Evolutionary conservation across 345 rosid genomes (phyloP), one percentile per base, ranked within the genome.

Genomic region (Excoecaria cochinchinensis): DNA sequence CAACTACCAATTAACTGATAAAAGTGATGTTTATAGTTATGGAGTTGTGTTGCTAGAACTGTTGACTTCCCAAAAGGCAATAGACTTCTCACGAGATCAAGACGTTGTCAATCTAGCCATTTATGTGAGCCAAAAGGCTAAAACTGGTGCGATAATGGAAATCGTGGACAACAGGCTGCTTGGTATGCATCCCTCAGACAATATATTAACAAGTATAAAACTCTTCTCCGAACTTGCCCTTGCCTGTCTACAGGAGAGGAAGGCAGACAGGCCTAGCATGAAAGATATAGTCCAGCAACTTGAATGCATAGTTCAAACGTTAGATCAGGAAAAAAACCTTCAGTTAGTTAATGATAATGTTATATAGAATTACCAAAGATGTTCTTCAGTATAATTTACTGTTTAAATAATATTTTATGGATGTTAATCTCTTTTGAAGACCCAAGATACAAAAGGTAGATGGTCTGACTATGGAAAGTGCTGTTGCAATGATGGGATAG

Each of bases 11-110:
- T 75, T 89, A 6, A 83, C 86, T 0, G 89, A 87, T 60, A 89
- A 85, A 72, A 89, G 92, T 52, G 92, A 89, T 74, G 90, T 89
- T 53, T 87, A 89, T 69, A 89, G 90, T 46, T 89, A 76, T 12
- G 88, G 92, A 13, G 85, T 89, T 1, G 90, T 87, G n/a, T 58
- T 89, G 80, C 86, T 84, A 0, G 92, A 87, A 84, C 83, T 89
- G 14, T 57, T 89, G 38, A 87, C 92, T 69, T 89, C 90, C 19
- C 81, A 82, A 53, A 87, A 82, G 31, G 87, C 87, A 38, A 83
- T 89, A 13, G 90, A 87, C 66, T 89, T 89, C 84, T 72, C 82
- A 11, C 76, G 90, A 59, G 85, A 85, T 0, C 79, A 81, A 4
- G 90, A 89, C 53, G 79, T 82, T 70, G 87, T 85, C 46, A 89